Evolutionary conservation across 805 yeast genomes (phyloP).

Genomic region (Candida piceae): DNA sequence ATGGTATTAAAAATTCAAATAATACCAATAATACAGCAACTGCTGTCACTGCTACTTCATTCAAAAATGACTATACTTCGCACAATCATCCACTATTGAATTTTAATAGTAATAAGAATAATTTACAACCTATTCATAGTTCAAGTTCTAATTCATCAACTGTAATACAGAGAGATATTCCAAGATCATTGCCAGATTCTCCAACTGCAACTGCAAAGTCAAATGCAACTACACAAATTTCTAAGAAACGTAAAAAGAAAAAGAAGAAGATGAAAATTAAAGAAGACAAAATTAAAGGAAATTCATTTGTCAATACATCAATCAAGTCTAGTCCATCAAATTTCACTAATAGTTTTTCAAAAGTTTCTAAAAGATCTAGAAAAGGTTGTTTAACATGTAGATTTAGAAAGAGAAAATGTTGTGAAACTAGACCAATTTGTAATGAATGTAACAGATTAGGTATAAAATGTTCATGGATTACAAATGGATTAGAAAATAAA

Average conservation of each 20-base stretch:
- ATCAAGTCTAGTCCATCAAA: too few species aligned
- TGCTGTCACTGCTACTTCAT: not conserved
- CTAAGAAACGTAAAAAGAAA: not conserved
- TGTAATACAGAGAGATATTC: too few species aligned
- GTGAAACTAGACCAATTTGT: slow-evolving; percentile 37
- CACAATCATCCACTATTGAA: too few species aligned
- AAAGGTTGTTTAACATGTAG: slow-evolving; percentile 35
- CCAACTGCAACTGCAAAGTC: slow-evolving; percentile 4
- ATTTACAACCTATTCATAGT: not conserved
- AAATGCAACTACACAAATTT: not conserved
- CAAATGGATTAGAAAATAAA: slow-evolving; percentile 19
- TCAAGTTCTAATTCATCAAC: not conserved
- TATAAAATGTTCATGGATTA: slow-evolving; percentile 21
- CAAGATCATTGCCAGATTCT: slow-evolving; percentile 13
- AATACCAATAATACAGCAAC: not conserved
- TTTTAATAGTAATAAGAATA: too few species aligned
- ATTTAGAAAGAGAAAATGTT: slow-evolving; percentile 39
- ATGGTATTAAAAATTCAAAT: not conserved
- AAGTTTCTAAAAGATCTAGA: slow-evolving; percentile 22
- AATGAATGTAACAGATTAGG: slow-evolving; percentile 21
- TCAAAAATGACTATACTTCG: too few species aligned
- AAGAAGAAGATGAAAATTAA: not conserved
- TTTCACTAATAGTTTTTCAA: too few species aligned
- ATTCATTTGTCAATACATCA: too few species aligned
- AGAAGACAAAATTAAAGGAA: not conserved